phyloP scores from a whole-genome alignment of 2,329 filamentous ascomycete species.

The Tolypocladium capitatum region DNA sequence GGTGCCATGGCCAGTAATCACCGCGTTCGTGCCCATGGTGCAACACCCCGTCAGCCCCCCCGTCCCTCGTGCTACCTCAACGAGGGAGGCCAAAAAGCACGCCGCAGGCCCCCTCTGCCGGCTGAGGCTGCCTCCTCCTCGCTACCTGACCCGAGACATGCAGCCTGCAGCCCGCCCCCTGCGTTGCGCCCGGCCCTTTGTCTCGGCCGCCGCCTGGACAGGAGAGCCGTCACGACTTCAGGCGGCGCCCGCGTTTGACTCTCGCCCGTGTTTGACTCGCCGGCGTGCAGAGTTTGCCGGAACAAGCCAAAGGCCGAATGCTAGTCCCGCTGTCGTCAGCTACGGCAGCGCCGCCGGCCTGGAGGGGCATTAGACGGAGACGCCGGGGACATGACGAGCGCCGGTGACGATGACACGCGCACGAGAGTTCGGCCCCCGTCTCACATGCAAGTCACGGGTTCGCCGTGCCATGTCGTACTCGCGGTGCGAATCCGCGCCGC shows the following conservation, averaged over 20 bases:
- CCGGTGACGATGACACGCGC: not conserved
- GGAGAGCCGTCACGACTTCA: conserved; percentile 1
- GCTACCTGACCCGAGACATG: not conserved
- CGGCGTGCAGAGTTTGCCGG: not conserved
- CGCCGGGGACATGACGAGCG: not conserved
- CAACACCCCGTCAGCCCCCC: not conserved
- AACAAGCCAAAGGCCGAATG: too few relatives aligned
- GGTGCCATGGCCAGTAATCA: not conserved
- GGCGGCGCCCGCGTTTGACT: conserved; percentile 1
- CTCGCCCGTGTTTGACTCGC: too few relatives aligned
- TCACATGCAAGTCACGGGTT: not conserved
- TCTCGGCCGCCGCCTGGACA: not conserved
- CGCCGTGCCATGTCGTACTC: not conserved
- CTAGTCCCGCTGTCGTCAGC: too few relatives aligned
- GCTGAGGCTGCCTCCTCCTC: not conserved
- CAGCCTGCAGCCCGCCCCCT: not conserved
- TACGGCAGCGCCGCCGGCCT: too few relatives aligned
- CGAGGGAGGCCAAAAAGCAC: not conserved
- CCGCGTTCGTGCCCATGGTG: not conserved
- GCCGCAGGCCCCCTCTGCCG: not conserved
- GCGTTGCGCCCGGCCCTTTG: not conserved
- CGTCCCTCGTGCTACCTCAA: not conserved
- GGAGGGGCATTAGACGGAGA: too few relatives aligned
- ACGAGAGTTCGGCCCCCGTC: not conserved
- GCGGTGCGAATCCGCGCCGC: not conserved